Base-by-base conservation (phyloP, 495 filamentous ascomycete genomes). In the Elasticomyces elasticus region DNA sequence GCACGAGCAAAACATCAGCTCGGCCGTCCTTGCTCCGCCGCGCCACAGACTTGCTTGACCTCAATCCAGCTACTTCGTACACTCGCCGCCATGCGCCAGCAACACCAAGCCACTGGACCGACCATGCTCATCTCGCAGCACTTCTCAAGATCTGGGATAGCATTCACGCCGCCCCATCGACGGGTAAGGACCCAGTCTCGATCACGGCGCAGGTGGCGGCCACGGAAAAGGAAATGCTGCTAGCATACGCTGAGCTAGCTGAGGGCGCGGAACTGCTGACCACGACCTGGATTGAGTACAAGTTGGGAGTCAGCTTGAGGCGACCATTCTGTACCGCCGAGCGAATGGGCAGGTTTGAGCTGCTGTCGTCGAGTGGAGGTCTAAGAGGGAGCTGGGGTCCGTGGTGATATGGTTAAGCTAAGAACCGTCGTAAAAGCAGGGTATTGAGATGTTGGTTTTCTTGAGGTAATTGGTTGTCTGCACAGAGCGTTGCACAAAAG, bases 71-170 rank as follows among this genome's bases (percentile, higher is more conserved):
- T 6, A 51, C n/a, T 1, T 37, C 48, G n/a, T 12, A 26, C 48
- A n/a, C 48, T 5, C 17, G 13, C 33, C 48, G 48, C 33, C 19
- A 40, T 23, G 48, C 48, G 11, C 48, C 48, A 5, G 4, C 30
- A 9, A 5, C 6, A 19, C 54, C 54, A 11, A 51, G 12, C 30
- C 25, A 51, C 47, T 57, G 54, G 54, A 57, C 37, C 54, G 54
- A 57, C 37, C 33, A 51, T 24, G 37, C 54, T 10, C 54, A 57
- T 27, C 48, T 12, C 20, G 20, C 6, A 20, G 10, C 48, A 1
- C 49, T 57, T 5, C 15, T 52, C 3, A 26, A 17, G 26, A 25
- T 40, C 47, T 57, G 54, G 54, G 54, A 57, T 22, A 19, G 28
- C 19, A 24, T 41, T 5, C 30, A 30, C 26, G 35, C n/a, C n/a